These are phyloP conservation scores for Starmera stellimalicola DNA, from an alignment of 1,139 yeast genomes.

Conservation along the genomic window DNA sequence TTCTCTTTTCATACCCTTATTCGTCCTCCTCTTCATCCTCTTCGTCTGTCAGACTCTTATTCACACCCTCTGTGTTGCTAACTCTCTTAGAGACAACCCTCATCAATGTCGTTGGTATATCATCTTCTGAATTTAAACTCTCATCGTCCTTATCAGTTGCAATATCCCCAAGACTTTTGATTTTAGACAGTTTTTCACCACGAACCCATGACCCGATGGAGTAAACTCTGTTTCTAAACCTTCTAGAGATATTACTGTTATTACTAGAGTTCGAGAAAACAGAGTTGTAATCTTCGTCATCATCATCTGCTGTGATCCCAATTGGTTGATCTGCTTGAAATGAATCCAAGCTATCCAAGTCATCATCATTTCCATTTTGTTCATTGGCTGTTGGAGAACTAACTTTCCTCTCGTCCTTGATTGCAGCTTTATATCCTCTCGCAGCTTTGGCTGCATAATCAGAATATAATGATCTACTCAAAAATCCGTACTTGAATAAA, in stretches of 20 bases:
- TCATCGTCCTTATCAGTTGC: conserved; percentile 1
- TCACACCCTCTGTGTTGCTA: not conserved
- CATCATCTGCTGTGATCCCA: conserved; percentile 5
- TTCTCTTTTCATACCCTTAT: not conserved
- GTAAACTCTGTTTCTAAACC: conserved; percentile 24
- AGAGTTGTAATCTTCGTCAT: conserved; percentile 2
- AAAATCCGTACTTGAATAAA: conserved; percentile 39
- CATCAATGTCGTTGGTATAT: conserved; percentile 27
- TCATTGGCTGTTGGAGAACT: not conserved
- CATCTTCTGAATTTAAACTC: conserved; percentile 17
- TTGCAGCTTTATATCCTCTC: conserved; percentile 17
- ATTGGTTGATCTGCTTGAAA: conserved; percentile 10
- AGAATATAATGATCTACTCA: conserved; percentile 35
- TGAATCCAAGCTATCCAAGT: conserved; percentile 4
- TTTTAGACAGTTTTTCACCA: conserved; percentile 15
- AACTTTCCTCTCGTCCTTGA: not conserved
- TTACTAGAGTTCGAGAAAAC: conserved; percentile 1
- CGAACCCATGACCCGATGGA: conserved; percentile 24
- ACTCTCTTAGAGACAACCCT: conserved; percentile 22
- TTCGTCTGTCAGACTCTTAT: not conserved
- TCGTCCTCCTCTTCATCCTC: not conserved
- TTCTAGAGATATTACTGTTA: conserved; percentile 14
- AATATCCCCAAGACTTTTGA: conserved; percentile 5
- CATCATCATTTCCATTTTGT: not conserved
- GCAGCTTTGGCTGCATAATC: conserved; percentile 33